phyloP scores from a whole-genome alignment of 1,139 yeast species.

The Debaryomyces nepalensis region DNA sequence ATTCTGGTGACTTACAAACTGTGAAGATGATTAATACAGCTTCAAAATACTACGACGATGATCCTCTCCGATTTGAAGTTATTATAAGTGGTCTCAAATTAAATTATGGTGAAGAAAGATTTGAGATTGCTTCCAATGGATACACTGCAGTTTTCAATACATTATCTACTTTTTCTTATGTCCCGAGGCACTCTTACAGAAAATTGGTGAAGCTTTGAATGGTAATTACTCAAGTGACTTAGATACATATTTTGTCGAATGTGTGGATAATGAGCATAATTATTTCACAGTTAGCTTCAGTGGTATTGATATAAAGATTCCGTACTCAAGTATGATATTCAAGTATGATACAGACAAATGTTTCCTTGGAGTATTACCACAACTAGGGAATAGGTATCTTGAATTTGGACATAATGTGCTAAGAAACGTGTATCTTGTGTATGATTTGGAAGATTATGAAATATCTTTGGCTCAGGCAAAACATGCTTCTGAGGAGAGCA shows the following conservation, averaged over 20 bases:
- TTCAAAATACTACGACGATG: constrained; percentile 17
- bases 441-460: constrained; percentile 68
- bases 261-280: constrained; percentile 23
- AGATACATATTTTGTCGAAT: constrained; percentile 24
- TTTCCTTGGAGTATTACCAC: constrained; percentile 36
- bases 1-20: constrained; percentile 38
- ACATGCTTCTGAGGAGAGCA: constrained; percentile 40
- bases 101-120: constrained; percentile 15
- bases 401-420: constrained; percentile 76
- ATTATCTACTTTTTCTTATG: constrained; percentile 45
- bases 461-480: constrained; percentile 71
- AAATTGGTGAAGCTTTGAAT: constrained; percentile 34
- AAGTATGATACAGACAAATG: constrained; percentile 24
- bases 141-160: constrained; percentile 46
- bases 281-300: constrained; percentile 42
- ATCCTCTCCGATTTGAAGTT: constrained; percentile 34
- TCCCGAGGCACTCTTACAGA: constrained; percentile 33
- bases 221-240: constrained; percentile 22
- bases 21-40: constrained; percentile 36
- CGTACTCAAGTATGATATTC: constrained; percentile 32
- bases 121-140: constrained; percentile 22
- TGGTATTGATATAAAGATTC: constrained; percentile 43
- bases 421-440: constrained; percentile 76
- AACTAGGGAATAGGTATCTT: constrained; percentile 25
- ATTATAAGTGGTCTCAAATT: constrained; percentile 26